Conservation (phyloP, 1,139 yeast genomes). For the Lodderomyces parapsilosis region DNA sequence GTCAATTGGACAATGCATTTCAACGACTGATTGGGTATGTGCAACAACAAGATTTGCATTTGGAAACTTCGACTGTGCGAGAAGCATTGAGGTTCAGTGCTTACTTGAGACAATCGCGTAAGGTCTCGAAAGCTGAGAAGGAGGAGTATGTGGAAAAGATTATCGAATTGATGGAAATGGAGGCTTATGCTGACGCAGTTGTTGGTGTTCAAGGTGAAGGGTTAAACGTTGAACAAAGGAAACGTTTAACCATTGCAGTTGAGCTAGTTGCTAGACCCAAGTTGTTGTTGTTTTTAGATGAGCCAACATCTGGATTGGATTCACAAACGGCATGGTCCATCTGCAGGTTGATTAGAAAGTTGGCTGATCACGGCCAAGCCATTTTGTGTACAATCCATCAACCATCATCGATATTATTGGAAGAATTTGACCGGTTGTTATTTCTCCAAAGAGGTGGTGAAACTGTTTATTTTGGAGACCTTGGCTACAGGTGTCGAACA, state of each 20-base stretch:
- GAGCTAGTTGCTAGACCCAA: constrained; percentile 42
- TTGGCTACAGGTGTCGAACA: constrained; percentile 52
- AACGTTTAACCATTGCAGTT: constrained; percentile 38
- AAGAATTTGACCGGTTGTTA: constrained; percentile 36
- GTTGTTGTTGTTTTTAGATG: constrained; percentile 35
- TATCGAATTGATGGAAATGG: constrained; percentile 29
- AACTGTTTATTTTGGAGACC: constrained; percentile 68
- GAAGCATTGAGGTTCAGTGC: constrained; percentile 39
- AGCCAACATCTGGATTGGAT: constrained; percentile 42
- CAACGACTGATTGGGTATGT: constrained; percentile 44
- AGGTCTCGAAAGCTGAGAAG: constrained; percentile 29
- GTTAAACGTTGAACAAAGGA: constrained; percentile 38
- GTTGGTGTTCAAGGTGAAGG: constrained; percentile 44
- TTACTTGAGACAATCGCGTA: constrained; percentile 33
- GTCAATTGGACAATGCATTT: constrained; percentile 28
- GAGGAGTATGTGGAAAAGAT: constrained; percentile 35
- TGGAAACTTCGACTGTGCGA: constrained; percentile 36
- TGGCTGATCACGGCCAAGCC: constrained; percentile 44
- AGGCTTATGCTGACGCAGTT: constrained; percentile 32
- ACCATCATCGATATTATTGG: constrained; percentile 39
- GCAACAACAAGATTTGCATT: constrained; percentile 42
- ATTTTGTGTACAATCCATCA: constrained; percentile 45
- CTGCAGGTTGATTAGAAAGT: constrained; percentile 41
- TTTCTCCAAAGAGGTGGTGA: constrained; percentile 48
- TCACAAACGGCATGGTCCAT: constrained; percentile 49